Evolutionary conservation across 2,329 filamentous ascomycete species (phyloP).

Genomic region (Clarireedia paspali): DNA sequence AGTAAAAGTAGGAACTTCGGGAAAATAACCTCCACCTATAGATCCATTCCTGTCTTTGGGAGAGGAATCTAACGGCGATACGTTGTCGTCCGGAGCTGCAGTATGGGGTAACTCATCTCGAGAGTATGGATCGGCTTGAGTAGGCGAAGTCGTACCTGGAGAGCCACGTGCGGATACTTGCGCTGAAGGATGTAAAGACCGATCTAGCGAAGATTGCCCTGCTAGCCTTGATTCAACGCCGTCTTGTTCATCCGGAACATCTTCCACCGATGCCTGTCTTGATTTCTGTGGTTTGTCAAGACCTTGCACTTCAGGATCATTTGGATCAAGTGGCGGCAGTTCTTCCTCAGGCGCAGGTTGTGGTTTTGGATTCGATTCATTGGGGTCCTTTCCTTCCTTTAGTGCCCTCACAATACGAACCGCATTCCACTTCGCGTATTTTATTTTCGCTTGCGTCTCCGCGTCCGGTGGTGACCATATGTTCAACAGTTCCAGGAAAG

Average conservation of each 20-base stretch:
- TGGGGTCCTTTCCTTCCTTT: constrained; percentile 86
- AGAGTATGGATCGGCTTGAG: constrained; percentile 31
- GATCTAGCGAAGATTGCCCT: constrained; percentile 39
- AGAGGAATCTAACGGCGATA: constrained; percentile 44
- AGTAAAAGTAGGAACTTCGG: constrained; percentile 34
- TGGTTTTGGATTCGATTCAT: constrained; percentile 73
- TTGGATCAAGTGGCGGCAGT: constrained; percentile 46
- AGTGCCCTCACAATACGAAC: constrained; percentile 84
- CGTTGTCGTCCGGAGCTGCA: constrained; percentile 32
- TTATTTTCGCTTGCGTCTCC: constrained; percentile 79
- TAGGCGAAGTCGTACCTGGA: constrained; percentile 8
- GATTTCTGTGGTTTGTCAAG: constrained; percentile 39
- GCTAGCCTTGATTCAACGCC: constrained; percentile 37
- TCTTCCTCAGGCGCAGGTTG: constrained; percentile 40
- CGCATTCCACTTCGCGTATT: constrained; percentile 95
- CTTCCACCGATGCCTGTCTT: constrained; percentile 40
- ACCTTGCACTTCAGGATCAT: constrained; percentile 56
- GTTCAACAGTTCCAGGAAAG: constrained; percentile 80
- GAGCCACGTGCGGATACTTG: constrained; percentile 25
- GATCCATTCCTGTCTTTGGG: constrained; percentile 38
- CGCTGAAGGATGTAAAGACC: constrained; percentile 38
- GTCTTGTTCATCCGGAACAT: constrained; percentile 49
- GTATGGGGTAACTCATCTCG: constrained; percentile 26
- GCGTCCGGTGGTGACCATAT: constrained; percentile 73
- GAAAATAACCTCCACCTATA: constrained; percentile 51